These are phyloP conservation scores for Porogramme epimiltina DNA, from an alignment of 1,284 basidiomycete genomes.

Conservation along the genomic window DNA sequence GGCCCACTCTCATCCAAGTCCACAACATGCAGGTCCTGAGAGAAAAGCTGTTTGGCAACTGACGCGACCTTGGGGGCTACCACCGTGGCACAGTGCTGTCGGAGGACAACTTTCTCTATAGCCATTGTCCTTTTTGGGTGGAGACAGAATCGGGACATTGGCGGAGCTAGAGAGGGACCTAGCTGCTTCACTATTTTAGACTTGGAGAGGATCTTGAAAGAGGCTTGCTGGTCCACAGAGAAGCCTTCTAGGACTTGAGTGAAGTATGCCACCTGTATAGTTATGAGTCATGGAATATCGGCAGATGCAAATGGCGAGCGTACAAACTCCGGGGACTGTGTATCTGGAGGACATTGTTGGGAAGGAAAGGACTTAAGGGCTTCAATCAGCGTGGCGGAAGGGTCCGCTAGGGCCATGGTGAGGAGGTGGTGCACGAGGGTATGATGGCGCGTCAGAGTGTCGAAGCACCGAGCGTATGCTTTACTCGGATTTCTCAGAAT, in stretches of 20 bases:
- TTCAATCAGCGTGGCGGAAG: conserved; percentile 1
- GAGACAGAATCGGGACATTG: neutral
- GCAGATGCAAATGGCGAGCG: conserved; percentile 11
- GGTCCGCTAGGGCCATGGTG: conserved; percentile 33
- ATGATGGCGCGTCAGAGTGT: conserved; percentile 49
- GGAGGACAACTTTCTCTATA: conserved; percentile 39
- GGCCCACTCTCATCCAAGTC: neutral
- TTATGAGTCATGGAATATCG: neutral
- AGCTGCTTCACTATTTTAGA: neutral
- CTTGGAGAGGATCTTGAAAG: neutral
- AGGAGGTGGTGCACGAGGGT: conserved; percentile 49
- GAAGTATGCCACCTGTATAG: conserved; percentile 14
- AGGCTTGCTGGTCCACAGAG: conserved; percentile 2
- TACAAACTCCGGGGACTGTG: conserved; percentile 37
- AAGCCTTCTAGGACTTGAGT: conserved; percentile 2
- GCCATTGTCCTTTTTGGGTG: neutral
- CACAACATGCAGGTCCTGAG: conserved; percentile 34
- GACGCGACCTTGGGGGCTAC: conserved; percentile 51
- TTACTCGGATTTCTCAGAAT: conserved; percentile 52
- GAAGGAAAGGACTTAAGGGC: too few relatives aligned
- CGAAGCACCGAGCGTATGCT: conserved; percentile 45
- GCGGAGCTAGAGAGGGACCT: neutral
- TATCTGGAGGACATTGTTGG: too few relatives aligned
- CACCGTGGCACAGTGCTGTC: conserved; percentile 44
- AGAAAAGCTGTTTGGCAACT: conserved; percentile 52